Conservation (phyloP, 2,329 filamentous ascomycete genomes). For the Fusarium longipes region DNA sequence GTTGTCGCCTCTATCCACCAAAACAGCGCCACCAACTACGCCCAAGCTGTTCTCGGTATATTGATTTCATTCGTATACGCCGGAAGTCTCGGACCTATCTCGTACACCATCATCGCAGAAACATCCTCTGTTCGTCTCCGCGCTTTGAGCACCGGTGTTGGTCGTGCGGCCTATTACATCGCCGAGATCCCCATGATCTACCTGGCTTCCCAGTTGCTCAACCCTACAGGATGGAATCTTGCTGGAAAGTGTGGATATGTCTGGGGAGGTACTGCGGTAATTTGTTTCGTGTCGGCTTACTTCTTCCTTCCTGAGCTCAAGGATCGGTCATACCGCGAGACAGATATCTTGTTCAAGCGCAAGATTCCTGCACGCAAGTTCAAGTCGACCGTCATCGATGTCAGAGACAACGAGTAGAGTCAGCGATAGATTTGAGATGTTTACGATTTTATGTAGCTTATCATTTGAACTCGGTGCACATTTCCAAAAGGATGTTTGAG, state of each 20-base stretch:
- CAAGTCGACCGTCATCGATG: slow-evolving; percentile 65
- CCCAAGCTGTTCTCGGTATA: slow-evolving; percentile 71
- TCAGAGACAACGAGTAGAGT: slow-evolving; percentile 70
- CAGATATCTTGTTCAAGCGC: slow-evolving; percentile 69
- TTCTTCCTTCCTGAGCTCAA: slow-evolving; percentile 67
- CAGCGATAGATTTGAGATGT: accelerated
- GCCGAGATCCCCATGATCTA: slow-evolving; percentile 75
- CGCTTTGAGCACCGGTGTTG: slow-evolving; percentile 72
- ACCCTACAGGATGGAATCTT: slow-evolving; percentile 60
- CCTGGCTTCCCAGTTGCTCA: slow-evolving; percentile 69
- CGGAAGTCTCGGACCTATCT: slow-evolving; percentile 69
- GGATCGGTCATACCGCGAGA: slow-evolving; percentile 67
- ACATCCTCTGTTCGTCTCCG: slow-evolving; percentile 73
- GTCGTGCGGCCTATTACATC: slow-evolving; percentile 72
- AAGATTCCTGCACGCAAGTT: slow-evolving; percentile 64
- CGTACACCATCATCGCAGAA: slow-evolving; percentile 75
- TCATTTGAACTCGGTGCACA: not conserved
- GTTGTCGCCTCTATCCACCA: slow-evolving; percentile 64
- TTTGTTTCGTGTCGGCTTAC: slow-evolving; percentile 64
- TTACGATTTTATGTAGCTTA: not conserved
- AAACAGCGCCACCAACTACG: slow-evolving; percentile 56
- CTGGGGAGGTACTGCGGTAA: slow-evolving; percentile 67
- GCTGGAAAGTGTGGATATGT: slow-evolving; percentile 68
- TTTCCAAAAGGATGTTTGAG: not conserved
- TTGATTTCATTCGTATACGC: slow-evolving; percentile 74